A percentile compares a stretch with the other conserved stretches of the same genome.
phyloP scores from a whole-genome alignment of 202 grass and related monocot genomes.

The Schoenoplectus tabernaemontani region DNA sequence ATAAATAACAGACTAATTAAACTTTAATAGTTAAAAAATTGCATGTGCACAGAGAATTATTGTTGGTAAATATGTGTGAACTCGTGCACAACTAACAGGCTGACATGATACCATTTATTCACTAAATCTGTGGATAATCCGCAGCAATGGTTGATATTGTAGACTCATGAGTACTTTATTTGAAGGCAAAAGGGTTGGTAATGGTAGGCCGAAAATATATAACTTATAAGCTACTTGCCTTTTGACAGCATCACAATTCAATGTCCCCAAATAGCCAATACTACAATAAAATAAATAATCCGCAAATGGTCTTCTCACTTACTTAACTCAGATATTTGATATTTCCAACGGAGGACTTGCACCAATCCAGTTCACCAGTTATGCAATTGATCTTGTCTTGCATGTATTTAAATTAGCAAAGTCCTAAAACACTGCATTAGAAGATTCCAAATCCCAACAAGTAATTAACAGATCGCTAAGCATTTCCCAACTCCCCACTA shows the following conservation, averaged over 20 bases:
- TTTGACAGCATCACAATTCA: too few relatives aligned
- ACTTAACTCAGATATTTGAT: conserved; percentile 4
- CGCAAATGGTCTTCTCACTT: not conserved
- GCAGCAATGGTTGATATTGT: too few relatives aligned
- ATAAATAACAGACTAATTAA: too few relatives aligned
- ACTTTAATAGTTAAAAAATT: not conserved
- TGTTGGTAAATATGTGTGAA: not conserved
- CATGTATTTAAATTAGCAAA: too few relatives aligned
- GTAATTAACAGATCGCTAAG: too few relatives aligned
- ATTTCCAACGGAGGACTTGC: not conserved
- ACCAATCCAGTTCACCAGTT: not conserved
- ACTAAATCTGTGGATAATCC: too few relatives aligned
- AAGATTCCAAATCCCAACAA: not conserved
- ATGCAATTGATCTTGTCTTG: not conserved
- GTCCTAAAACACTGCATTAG: too few relatives aligned
- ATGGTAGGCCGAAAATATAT: not conserved
- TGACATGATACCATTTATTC: not conserved
- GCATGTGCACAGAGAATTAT: not conserved
- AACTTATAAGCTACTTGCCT: too few relatives aligned
- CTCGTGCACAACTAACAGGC: not conserved
- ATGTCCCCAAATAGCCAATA: not conserved
- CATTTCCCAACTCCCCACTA: not conserved
- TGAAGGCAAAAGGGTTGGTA: too few relatives aligned
- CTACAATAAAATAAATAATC: not conserved
- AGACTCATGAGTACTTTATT: too few relatives aligned